These are phyloP conservation scores for Casuarina equisetifolia DNA, from an alignment of 306 rosid genomes.

Conservation along the genomic window DNA sequence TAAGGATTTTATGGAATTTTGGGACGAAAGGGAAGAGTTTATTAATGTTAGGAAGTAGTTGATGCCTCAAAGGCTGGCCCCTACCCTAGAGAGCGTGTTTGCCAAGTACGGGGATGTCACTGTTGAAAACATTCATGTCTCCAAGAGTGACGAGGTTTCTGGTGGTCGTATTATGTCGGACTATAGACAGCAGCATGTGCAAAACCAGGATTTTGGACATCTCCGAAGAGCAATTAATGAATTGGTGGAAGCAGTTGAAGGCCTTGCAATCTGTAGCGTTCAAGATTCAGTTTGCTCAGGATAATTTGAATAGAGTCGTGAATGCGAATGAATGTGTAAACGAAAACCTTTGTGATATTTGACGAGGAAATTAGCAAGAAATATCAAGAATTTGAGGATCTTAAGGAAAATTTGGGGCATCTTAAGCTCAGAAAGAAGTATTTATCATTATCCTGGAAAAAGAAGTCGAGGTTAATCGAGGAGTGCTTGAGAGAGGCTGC, in stretches of 20 bases:
- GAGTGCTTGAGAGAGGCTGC: neutral
- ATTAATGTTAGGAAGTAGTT: neutral
- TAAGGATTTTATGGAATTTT: neutral
- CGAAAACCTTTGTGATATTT: neutral
- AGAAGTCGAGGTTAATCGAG: neutral
- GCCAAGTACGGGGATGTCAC: neutral
- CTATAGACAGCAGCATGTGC: neutral
- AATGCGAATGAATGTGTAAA: neutral
- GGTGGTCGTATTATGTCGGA: neutral
- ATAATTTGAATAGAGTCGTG: neutral
- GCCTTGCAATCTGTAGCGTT: neutral
- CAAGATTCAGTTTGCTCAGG: neutral
- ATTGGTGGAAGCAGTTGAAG: neutral
- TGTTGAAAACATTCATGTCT: neutral
- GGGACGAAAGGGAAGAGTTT: neutral
- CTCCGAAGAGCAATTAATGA: neutral
- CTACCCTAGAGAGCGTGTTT: neutral
- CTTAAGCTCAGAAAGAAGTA: neutral
- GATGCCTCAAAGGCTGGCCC: neutral
- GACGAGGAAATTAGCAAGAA: neutral
- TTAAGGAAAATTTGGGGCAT: neutral
- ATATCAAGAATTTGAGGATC: neutral
- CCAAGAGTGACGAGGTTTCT: neutral
- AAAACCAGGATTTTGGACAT: neutral
- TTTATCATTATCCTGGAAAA: neutral